Evolutionary conservation across 1,284 basidiomycete genomes (phyloP).

Genomic region (Rhizoctonia solani): DNA sequence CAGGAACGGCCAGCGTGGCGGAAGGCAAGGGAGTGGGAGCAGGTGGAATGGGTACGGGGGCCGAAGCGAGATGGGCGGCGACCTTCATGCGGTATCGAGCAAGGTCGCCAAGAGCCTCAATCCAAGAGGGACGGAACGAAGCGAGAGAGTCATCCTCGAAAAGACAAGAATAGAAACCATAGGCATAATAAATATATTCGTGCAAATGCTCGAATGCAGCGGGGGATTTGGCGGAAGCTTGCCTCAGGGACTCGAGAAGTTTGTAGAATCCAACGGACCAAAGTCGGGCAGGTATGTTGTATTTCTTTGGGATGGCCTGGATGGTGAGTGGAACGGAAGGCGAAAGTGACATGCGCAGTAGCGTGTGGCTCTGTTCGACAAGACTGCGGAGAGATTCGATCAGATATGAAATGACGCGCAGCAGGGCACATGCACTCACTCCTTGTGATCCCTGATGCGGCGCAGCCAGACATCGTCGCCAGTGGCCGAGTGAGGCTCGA

Average conservation of each 20-base stretch:
- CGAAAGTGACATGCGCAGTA: conserved; percentile 84
- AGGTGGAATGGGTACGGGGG: conserved; percentile 21
- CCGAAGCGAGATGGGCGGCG: conserved; percentile 50
- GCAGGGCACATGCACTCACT: conserved; percentile 50
- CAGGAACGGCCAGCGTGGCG: conserved; percentile 10
- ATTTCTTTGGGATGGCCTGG: conserved; percentile 86
- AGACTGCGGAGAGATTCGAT: conserved; percentile 55
- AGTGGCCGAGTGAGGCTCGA: conserved; percentile 63
- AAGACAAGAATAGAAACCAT: conserved; percentile 89
- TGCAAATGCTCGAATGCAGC: conserved; percentile 77
- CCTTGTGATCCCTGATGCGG: conserved; percentile 69
- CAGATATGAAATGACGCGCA: conserved; percentile 33
- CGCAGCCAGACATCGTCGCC: conserved; percentile 45
- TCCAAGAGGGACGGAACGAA: conserved; percentile 81
- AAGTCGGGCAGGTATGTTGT: conserved; percentile 91
- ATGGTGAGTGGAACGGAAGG: conserved; percentile 86
- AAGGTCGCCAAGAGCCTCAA: conserved; percentile 94
- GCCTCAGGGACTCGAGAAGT: conserved; percentile 86
- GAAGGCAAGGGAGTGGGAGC: conserved; percentile 33
- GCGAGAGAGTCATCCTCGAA: conserved; percentile 79
- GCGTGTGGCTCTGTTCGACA: conserved; percentile 85
- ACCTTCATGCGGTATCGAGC: conserved; percentile 94
- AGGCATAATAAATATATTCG: conserved; percentile 94
- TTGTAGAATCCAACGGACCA: conserved; percentile 93
- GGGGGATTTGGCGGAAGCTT: conserved; percentile 67